phyloP scores from a whole-genome alignment of 2,329 filamentous ascomycete species.

The Beauveria caledonica region DNA sequence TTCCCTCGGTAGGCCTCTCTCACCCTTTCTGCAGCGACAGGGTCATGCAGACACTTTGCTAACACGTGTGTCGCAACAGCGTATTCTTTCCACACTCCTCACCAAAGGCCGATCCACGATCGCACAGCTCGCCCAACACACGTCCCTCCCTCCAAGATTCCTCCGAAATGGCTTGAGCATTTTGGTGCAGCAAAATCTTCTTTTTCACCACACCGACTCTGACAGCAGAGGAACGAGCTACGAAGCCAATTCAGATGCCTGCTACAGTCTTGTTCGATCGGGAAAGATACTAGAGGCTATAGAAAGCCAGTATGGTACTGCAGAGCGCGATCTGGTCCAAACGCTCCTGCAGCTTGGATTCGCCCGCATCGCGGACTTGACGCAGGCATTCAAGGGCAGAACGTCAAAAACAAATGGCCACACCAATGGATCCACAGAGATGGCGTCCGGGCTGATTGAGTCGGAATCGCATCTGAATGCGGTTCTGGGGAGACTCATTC shows the following conservation, averaged over 20 bases:
- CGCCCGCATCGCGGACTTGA: constrained; percentile 61
- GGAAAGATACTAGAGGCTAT: constrained; percentile 75
- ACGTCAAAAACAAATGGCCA: constrained; percentile 27
- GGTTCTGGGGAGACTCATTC: constrained; percentile 47
- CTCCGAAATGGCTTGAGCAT: constrained; percentile 75
- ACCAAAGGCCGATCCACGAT: constrained; percentile 71
- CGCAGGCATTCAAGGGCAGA: constrained; percentile 48
- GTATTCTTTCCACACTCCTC: constrained; percentile 73
- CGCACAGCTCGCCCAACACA: constrained; percentile 60
- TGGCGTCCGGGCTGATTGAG: constrained; percentile 29
- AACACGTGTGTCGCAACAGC: constrained; percentile 40
- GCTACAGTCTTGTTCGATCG: constrained; percentile 73
- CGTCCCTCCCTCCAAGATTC: constrained; percentile 64
- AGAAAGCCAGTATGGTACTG: constrained; percentile 63
- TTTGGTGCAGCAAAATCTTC: constrained; percentile 80
- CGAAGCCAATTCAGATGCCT: constrained; percentile 70
- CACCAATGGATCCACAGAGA: constrained; percentile 25
- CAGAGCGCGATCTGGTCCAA: constrained; percentile 65
- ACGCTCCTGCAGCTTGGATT: constrained; percentile 71
- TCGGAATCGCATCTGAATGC: constrained; percentile 41
- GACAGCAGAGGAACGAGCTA: constrained; percentile 63
- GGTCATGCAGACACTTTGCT: background rate
- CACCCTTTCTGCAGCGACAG: background rate
- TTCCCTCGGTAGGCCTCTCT: constrained; percentile 67
- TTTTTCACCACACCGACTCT: constrained; percentile 61